Conservation (phyloP, 495 filamentous ascomycete genomes). For the Bathelium albidoporum region DNA sequence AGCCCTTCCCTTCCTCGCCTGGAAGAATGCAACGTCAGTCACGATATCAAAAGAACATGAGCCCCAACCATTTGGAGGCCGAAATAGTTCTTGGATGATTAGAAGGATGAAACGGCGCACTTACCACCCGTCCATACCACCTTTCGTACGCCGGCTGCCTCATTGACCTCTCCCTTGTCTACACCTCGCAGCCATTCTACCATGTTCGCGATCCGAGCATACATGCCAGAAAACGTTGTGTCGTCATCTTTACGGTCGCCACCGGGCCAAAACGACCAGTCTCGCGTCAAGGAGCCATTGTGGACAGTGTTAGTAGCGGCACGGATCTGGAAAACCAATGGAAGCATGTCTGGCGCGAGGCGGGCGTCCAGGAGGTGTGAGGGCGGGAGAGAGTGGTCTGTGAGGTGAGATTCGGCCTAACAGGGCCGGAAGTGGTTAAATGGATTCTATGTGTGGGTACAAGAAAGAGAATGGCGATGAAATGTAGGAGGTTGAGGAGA, state of each 20-base stretch:
- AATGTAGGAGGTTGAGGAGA: too few relatives aligned
- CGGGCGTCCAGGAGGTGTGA: constrained; percentile 7
- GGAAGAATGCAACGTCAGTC: neutral
- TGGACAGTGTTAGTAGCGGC: constrained; percentile 24
- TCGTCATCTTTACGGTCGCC: constrained; percentile 27
- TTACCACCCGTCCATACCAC: constrained; percentile 25
- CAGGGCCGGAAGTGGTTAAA: neutral
- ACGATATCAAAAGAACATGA: neutral
- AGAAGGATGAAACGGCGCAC: neutral
- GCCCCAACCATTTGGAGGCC: neutral
- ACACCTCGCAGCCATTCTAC: constrained; percentile 31
- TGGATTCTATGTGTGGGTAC: too few relatives aligned
- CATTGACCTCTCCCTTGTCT: constrained; percentile 31
- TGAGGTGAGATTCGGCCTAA: neutral
- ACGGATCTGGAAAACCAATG: constrained; percentile 39
- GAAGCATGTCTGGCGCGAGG: constrained; percentile 39
- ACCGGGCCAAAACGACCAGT: constrained; percentile 24
- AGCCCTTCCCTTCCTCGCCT: neutral
- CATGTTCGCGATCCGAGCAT: constrained; percentile 33
- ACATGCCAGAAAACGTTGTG: constrained; percentile 34
- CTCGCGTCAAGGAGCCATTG: constrained; percentile 5
- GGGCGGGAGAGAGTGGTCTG: neutral
- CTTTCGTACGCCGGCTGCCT: constrained; percentile 23
- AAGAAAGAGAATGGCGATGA: too few relatives aligned
- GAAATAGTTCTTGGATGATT: neutral